A percentile compares a stretch with the other conserved stretches of the same genome.
These are phyloP conservation scores for Myxozyma geophila DNA, from an alignment of 805 yeast species.

Conservation along the genomic window DNA sequence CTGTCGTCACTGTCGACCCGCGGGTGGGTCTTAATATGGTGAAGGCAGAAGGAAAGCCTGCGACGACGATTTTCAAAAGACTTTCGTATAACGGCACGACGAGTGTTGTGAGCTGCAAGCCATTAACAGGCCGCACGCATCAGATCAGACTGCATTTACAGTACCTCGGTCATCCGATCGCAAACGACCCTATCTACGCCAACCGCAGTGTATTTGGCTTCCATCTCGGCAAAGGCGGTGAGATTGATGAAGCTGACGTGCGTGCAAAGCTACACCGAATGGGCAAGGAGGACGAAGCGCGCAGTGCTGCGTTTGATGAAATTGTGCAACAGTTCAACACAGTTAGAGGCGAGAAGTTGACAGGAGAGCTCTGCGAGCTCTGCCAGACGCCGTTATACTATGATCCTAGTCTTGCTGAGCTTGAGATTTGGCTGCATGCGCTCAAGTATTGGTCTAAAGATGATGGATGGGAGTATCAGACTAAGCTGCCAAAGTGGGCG, in stretches of 20 bases:
- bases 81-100: slow-evolving; percentile 65
- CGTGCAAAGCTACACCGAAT: slow-evolving; percentile 49
- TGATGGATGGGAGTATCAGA: slow-evolving; percentile 68
- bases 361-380: slow-evolving; percentile 61
- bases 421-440: slow-evolving; percentile 92
- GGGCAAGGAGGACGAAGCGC: slow-evolving; percentile 39
- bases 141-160: slow-evolving; percentile 94
- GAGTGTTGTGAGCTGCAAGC: slow-evolving; percentile 80
- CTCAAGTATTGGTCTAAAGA: slow-evolving; percentile 53
- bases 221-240: slow-evolving; percentile 64
- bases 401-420: slow-evolving; percentile 87
- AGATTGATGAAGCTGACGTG: slow-evolving; percentile 56
- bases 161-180: slow-evolving; percentile 85
- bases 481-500: slow-evolving; percentile 86
- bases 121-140: slow-evolving; percentile 92
- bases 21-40: slow-evolving; percentile 58
- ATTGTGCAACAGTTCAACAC: slow-evolving; percentile 22
- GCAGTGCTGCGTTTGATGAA: slow-evolving; percentile 31
- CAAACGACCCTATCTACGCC: slow-evolving; percentile 90
- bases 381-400: slow-evolving; percentile 76
- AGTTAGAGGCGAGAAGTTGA: slow-evolving; percentile 64
- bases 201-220: slow-evolving; percentile 82
- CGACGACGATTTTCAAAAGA: slow-evolving; percentile 71
- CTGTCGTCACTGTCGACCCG: slow-evolving; percentile 73
- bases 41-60: slow-evolving; percentile 54